Evolutionary conservation across 495 filamentous ascomycete genomes (phyloP), one percentile per base, ranked within the genome.

Genomic region (Trichodelitschia bisporula): DNA sequence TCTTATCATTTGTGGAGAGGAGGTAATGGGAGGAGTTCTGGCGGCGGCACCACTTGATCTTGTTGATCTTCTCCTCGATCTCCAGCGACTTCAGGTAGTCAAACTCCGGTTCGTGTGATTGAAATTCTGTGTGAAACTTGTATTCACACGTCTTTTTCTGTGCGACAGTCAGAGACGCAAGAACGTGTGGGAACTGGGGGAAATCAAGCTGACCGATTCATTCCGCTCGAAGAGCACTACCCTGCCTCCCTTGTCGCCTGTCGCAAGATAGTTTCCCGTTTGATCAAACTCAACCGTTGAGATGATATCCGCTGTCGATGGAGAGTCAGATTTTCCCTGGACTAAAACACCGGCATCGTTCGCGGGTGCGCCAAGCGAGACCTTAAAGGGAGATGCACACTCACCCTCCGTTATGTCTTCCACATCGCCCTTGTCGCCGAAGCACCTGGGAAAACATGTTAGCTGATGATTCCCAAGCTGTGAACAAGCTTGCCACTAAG

Each of bases 61-160:
- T 97, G 64, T 97, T 97, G 64, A 97, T 97, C 60, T 97, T 97
- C 57, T 97, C 86, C 64, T 97, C 86, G 41, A 97, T 97, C 57
- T 97, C 86, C 35, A 97, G 63, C 14, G 86, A 97, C 57, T 97
- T 97, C 34, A 97, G 67, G 51, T 97, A 97, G 48, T 97, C 86
- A 52, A 97, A 97, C 51, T 97, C 86, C 14, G 86, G 86, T 50
- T 97, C 86, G 54, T 97, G 86, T 32, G 86, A 97, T 62, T 97
- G 86, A 38, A 97, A 97, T 47, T 97, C 86, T 45, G 86, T 97
- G 50, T 97, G 86, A 54, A 97, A 97, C 52, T 97, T 97, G 64
- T 97, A 97, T 54, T 97, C 86, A 64, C 86, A 97, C 10, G 86
- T 93, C 73, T 95, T 97, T 70, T 95, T 95, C 84, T 93, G 46